Base-by-base conservation (phyloP, 2,329 filamentous ascomycete genomes). In the Pestalotiopsis sp. region DNA sequence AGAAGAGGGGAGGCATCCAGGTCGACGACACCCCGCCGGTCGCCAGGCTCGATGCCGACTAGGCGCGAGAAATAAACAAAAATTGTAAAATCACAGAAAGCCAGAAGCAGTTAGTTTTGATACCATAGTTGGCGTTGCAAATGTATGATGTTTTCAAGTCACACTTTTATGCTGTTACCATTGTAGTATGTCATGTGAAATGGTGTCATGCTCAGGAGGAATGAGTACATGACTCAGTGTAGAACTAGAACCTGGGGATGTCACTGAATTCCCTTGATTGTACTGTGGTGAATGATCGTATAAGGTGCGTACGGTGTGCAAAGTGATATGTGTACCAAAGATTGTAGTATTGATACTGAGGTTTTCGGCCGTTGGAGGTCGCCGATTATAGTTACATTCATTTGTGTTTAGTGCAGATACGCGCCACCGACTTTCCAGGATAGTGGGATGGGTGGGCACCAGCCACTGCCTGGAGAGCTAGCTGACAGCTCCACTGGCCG, bases 1-100 rank as follows among this genome's bases (percentile, higher is more conserved):
- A 93, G 87, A 97, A 97, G 88, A 86, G 94, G 20, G 93, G 93
- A 7, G 94, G 94, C 0, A 93, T 97, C 72, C 94, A 97, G 82
- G 94, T 97, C 2, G 88, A 97, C 79, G 89, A 97, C 78, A 92
- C 87, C 31, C 83, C 91, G 9, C 94, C 94, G 1, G 88, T 90
- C 64, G 92, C 91, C 57, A 91, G 91, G 11, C 82, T 94, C 63
- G 93, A 95, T 82, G 93, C 92, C 0, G 93, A 95, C 80, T 95
- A n/a, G n/a, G n/a, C n/a, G n/a, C n/a, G n/a, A n/a, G n/a, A n/a
- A n/a, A n/a, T n/a, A n/a, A n/a, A n/a, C n/a, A n/a, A 63, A 63
- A 52, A 52, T 52, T 49, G 45, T 52, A 52, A 60, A 60, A 60
- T 60, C 45, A n/a, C 45, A 23, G 45, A n/a, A 52, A 52, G 17